Base-by-base conservation (phyloP, 1,284 basidiomycete genomes). In the Cryptococcus jaspeensis region DNA sequence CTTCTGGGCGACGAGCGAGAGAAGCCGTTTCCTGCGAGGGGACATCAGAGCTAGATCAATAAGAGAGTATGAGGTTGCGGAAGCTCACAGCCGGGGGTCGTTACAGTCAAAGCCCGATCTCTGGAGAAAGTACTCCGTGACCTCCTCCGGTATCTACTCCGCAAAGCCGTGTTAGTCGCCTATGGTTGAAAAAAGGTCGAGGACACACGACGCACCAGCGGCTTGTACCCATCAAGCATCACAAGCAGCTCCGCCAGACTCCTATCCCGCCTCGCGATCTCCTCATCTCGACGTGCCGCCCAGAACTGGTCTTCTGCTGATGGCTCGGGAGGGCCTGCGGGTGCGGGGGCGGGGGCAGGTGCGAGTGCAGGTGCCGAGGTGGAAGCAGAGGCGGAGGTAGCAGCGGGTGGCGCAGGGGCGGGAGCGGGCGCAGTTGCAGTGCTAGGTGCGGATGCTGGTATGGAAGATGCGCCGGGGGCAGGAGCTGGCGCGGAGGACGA, bases 121-220 rank as follows among this genome's bases (percentile, higher is more conserved):
- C 76, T 99, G 93, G 11, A 99, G 84, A 78, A 97, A 99, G 77
- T 95, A 97, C 71, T 97, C 92, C 4, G 95, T 96, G 15, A 99
- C 93, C 76, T 99, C 93, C 73, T 95, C 96, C 1, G 96, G 96
- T 65, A 99, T 93, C 92, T 96, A 71, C 35, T 9, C 28, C 4
- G 28, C 5, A 5, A 50, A 1, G 16, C 32, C 6, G 44, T 59
- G 52, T 32, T 9, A 55, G 49, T 37, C 35, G 15, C 18, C 9
- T n/a, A 38, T 8, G 25, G 5, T 11, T 35, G 36, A 45, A 20
- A 35, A 18, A 49, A 37, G 37, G 28, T 38, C 22, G 35, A 52
- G 25, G 2, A 16, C 20, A 18, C 12, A n/a, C 23, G n/a, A 81
- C 85, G 61, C 67, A 94, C 92, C 75, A 99, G 76, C 38, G 96